phyloP scores from a whole-genome alignment of 176 grass and related monocot species.

The Carex scoparia region DNA sequence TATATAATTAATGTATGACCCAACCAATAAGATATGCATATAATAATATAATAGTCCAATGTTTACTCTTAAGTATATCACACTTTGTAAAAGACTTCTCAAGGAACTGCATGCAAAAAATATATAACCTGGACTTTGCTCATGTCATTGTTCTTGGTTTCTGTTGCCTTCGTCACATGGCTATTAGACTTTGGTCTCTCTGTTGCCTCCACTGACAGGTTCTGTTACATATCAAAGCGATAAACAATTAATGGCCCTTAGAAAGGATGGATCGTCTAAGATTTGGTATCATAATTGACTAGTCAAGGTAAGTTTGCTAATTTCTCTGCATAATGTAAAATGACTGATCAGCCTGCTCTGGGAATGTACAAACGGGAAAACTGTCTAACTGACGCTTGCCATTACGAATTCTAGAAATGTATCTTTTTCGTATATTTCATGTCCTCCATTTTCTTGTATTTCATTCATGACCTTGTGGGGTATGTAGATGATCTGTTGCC shows the following conservation, averaged over 20 bases:
- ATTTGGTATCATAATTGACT: background rate
- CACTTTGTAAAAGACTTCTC: background rate
- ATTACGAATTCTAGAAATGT: background rate
- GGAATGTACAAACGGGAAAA: background rate
- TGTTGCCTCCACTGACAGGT: background rate
- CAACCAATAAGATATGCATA: background rate
- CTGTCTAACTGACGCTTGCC: background rate
- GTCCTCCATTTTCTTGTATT: background rate
- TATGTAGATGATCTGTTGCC: background rate
- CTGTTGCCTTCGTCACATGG: background rate
- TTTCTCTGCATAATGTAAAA: background rate
- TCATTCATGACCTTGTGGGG: background rate
- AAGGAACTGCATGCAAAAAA: background rate
- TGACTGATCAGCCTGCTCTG: background rate
- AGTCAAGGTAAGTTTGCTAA: background rate
- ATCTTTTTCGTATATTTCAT: background rate
- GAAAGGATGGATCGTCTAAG: background rate
- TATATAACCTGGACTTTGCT: background rate
- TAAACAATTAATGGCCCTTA: background rate
- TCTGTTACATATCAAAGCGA: background rate
- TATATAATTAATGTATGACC: background rate
- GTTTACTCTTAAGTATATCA: background rate
- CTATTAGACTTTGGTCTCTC: background rate
- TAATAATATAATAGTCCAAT: background rate
- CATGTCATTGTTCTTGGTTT: background rate